A percentile compares a stretch with the other conserved stretches of the same genome.
Conservation (phyloP, 768 basidiomycete species). For the Chalciporus pseudorubinellus region DNA sequence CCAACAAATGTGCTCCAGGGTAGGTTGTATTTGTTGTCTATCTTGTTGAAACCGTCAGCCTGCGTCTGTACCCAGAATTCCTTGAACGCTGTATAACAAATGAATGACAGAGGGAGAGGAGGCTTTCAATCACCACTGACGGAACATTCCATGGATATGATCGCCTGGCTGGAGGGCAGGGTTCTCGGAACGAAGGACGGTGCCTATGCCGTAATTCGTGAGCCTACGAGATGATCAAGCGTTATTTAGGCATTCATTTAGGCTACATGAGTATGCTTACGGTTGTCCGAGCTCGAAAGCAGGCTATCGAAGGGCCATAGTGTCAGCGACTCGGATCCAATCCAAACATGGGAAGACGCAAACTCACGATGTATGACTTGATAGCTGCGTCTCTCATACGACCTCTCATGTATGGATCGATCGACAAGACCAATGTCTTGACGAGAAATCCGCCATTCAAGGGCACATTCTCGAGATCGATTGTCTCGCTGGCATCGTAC, state of each 20-base stretch:
- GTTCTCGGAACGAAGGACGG: slow-evolving; percentile 14
- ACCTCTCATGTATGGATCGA: slow-evolving; percentile 47
- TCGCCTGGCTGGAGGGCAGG: slow-evolving; percentile 2
- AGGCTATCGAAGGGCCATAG: not conserved
- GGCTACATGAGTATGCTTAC: slow-evolving; percentile 2
- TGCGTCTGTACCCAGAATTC: slow-evolving; percentile 12
- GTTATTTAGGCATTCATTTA: not conserved
- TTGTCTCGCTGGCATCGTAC: slow-evolving; percentile 43
- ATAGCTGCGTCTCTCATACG: slow-evolving; percentile 34
- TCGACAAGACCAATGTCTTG: slow-evolving; percentile 46
- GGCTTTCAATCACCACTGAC: slow-evolving; percentile 35
- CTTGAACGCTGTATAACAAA: slow-evolving; percentile 33
- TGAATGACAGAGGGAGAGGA: slow-evolving; percentile 35
- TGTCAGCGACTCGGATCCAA: not conserved
- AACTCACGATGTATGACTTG: slow-evolving; percentile 14
- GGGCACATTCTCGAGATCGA: slow-evolving; percentile 47
- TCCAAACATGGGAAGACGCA: not conserved
- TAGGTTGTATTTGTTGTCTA: slow-evolving; percentile 29
- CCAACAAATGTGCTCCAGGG: slow-evolving; percentile 33
- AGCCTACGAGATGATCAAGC: not conserved
- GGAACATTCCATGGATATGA: slow-evolving; percentile 26
- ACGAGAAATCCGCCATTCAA: slow-evolving; percentile 47
- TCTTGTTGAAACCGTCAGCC: not conserved
- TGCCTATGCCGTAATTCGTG: slow-evolving; percentile 41
- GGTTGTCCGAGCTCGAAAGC: slow-evolving; percentile 16